Evolutionary conservation across 257 asterid species (phyloP).

Genomic region (Datura wrightii): DNA sequence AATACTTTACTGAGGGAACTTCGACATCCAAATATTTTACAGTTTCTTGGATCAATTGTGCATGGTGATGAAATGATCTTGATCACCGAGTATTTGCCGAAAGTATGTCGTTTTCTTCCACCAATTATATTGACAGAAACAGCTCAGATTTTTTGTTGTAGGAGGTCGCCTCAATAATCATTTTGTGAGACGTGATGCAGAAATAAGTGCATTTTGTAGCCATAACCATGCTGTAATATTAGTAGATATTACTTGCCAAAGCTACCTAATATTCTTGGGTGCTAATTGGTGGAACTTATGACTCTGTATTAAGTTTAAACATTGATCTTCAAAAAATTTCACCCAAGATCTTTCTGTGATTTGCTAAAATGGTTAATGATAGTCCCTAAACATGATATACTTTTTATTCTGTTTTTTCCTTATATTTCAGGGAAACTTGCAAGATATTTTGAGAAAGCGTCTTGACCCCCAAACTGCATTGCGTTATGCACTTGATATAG

Average conservation of each 20-base stretch:
- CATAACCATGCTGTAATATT: background rate
- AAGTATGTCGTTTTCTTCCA: slow-evolving; percentile 42
- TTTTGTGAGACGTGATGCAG: background rate
- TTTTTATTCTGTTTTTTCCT: background rate
- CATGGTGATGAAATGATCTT: slow-evolving; percentile 69
- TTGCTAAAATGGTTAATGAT: background rate
- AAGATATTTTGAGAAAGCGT: slow-evolving; percentile 53
- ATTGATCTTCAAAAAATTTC: background rate
- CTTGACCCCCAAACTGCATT: slow-evolving; percentile 61
- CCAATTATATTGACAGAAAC: background rate
- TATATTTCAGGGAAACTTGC: slow-evolving; percentile 55
- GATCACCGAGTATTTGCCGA: slow-evolving; percentile 63
- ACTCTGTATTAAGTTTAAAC: background rate
- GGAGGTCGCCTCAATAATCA: background rate
- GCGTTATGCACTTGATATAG: slow-evolving; percentile 68
- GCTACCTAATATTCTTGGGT: background rate
- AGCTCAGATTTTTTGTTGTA: background rate
- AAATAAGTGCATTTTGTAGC: background rate
- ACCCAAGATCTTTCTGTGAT: background rate
- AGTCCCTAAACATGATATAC: background rate
- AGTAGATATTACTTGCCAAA: background rate
- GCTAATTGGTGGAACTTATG: background rate
- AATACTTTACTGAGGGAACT: slow-evolving; percentile 62
- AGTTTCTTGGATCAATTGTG: slow-evolving; percentile 70
- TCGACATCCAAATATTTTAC: slow-evolving; percentile 68